Conservation (phyloP, 805 yeast genomes). For the Candida verbasci region DNA sequence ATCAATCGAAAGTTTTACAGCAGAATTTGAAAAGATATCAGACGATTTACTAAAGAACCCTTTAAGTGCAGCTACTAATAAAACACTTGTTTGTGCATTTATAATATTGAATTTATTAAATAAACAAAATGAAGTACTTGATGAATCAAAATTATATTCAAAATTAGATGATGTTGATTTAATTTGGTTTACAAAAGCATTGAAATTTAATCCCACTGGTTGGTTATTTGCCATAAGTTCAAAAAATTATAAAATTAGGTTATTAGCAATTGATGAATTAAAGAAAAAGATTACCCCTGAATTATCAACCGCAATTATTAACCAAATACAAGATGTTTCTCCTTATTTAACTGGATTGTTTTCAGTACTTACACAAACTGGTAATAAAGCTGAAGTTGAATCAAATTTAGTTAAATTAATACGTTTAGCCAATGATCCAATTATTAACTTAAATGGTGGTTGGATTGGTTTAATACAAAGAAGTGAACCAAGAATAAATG, state of each 20-base stretch:
- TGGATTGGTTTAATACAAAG: constrained; percentile 78
- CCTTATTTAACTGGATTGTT: constrained; percentile 13
- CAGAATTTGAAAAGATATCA: constrained; percentile 22
- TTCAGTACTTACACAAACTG: constrained; percentile 20
- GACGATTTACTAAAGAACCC: constrained; percentile 50
- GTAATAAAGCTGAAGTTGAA: constrained; percentile 12
- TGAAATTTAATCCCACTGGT: constrained; percentile 15
- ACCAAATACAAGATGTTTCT: constrained; percentile 31
- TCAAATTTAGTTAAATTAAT: constrained; percentile 18
- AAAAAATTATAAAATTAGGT: constrained; percentile 27
- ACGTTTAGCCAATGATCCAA: constrained; percentile 24
- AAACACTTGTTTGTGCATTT: constrained; percentile 52
- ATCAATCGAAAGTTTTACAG: constrained; percentile 14
- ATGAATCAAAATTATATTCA: constrained; percentile 44
- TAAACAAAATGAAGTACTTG: constrained; percentile 33
- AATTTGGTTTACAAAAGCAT: constrained; percentile 49
- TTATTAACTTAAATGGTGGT: constrained; percentile 39
- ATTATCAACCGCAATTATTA: constrained; percentile 42
- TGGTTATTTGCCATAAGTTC: constrained; percentile 49
- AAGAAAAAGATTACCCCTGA: constrained; percentile 16
- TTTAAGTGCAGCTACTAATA: constrained; percentile 46
- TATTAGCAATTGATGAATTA: constrained; percentile 29
- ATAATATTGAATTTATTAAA: constrained; percentile 31
- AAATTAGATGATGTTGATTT: constrained; percentile 47
- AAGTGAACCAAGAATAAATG: constrained; percentile 49